A percentile compares a stretch with the other conserved stretches of the same genome.
These are phyloP conservation scores for Quercus phellos DNA, from an alignment of 331 rosid genomes.

Conservation along the genomic window DNA sequence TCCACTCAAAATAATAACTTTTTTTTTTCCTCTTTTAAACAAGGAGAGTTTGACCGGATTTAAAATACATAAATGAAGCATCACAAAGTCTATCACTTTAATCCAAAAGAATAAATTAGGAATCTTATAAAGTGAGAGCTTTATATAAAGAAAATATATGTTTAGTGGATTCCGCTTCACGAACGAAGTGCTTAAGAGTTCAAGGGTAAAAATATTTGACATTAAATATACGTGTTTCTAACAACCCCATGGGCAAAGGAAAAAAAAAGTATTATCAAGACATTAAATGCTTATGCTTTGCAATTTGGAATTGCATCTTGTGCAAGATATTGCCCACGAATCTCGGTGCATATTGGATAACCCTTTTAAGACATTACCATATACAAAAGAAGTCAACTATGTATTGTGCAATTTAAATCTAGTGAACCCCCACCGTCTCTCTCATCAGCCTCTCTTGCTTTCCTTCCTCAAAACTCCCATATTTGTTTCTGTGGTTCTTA, in stretches of 20 bases:
- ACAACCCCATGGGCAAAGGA: no score
- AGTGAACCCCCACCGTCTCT: not conserved
- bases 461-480: not conserved
- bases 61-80: no score
- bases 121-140: no score
- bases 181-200: no score
- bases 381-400: not conserved
- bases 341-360: not conserved
- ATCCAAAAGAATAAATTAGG: no score
- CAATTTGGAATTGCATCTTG: not conserved
- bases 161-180: rapidly evolving
- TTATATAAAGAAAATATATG: no score
- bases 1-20: no score
- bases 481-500: not conserved
- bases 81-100: no score
- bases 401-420: not conserved
- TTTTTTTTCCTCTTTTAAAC: no score
- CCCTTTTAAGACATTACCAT: not conserved
- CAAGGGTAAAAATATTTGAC: no score
- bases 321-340: not conserved
- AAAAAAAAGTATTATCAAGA: not conserved
- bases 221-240: no score
- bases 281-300: not conserved
- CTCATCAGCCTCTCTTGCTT: not conserved
- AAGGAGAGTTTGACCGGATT: no score